These are phyloP conservation scores for Capillidium heterosporum DNA, from an alignment of 371 early-diverging fungal genomes.

Conservation along the genomic window DNA sequence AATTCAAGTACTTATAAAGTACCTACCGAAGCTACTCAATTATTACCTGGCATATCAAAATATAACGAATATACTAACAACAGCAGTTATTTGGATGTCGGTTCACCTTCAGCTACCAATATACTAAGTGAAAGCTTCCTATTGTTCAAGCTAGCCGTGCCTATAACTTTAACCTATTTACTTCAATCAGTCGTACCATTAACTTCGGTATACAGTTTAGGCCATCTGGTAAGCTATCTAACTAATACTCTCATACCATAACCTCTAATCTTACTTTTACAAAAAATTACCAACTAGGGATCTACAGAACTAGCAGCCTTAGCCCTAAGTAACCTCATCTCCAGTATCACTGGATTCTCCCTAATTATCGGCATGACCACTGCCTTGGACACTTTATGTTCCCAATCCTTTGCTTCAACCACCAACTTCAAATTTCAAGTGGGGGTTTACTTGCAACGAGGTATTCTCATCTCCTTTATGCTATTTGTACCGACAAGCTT, in stretches of 20 bases:
- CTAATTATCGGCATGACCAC: conserved; percentile 59
- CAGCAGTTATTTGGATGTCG: too few species aligned
- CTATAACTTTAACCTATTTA: conserved; percentile 7
- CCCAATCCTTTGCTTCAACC: conserved; percentile 60
- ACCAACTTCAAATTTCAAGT: conserved; percentile 44
- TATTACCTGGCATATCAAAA: too few species aligned
- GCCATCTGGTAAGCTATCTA: conserved; percentile 9
- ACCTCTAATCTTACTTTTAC: neutral
- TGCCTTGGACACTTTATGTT: conserved; percentile 76
- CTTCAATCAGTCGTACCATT: conserved; percentile 7
- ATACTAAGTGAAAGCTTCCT: neutral
- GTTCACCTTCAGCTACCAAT: neutral
- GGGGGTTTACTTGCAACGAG: conserved; percentile 69
- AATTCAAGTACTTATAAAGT: too few species aligned
- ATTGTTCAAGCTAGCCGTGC: neutral
- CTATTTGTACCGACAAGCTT: conserved; percentile 49
- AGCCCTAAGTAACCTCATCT: conserved; percentile 20
- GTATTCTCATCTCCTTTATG: conserved; percentile 43
- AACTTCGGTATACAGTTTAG: conserved; percentile 7
- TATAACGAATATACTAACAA: too few species aligned
- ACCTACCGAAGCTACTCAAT: too few species aligned
- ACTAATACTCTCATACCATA: neutral
- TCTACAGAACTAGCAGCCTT: conserved; percentile 9
- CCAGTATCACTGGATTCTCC: conserved; percentile 67
- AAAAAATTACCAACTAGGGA: neutral